Evolutionary conservation across 441 rosid genomes (phyloP), one percentile per base, ranked within the genome.

Genomic region (Populus trichocarpa): DNA sequence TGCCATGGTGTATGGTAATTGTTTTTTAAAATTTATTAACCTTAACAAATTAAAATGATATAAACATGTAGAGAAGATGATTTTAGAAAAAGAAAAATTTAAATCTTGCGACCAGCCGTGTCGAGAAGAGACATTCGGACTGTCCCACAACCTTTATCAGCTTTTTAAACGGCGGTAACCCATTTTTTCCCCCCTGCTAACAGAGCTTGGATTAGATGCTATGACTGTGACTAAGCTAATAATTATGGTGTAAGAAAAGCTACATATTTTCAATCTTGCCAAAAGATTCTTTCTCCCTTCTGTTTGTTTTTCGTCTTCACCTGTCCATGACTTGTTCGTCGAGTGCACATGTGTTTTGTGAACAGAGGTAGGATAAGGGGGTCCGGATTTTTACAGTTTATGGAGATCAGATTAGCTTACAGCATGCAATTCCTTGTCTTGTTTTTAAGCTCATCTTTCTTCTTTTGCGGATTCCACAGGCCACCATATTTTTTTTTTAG

Each of bases 101-200:
- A 38, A 38, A 38, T 38, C 46, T 38, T 2, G 46, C 3, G 46
- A 38, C 13, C 46, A 10, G 46, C 46, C 46, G 46, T 38, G 46
- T 38, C 20, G 77, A 72, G 74, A 75, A 75, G 86, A 81, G 88
- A 87, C 90, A 90, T 90, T 87, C 92, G 86, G 87, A 82, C 84
- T 88, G 92, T 87, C 93, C 87, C 93, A 85, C 89, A 81, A 77
- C 80, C 86, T 81, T 85, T 85, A 71, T 63, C 86, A 83, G 81
- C 82, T 80, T 79, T 84, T 79, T 40, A 78, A 46, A 73, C 81
- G 8, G 20, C 70, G 26, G 5, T n/a, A 12, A 14, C 18, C 30
- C 73, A 67, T 5, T 71, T 46, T 46, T 5, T 33, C 70, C 40
- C 46, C 16, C 33, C 16, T 20, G 8, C 64, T 38, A 36, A 69